phyloP scores from a whole-genome alignment of 257 asterid genomes.

The Solanum raphanifolium region DNA sequence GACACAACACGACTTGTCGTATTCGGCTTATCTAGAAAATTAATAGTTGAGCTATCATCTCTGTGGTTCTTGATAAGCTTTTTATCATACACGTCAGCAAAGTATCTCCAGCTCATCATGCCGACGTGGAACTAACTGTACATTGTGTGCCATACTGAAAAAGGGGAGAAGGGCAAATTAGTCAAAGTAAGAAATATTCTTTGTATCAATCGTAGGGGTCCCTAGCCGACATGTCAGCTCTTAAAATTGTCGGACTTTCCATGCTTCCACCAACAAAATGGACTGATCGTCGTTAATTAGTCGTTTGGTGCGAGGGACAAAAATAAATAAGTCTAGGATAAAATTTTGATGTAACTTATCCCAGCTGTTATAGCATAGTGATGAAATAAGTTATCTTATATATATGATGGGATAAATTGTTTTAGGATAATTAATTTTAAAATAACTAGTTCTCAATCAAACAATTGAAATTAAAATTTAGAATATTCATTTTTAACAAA shows the following conservation, averaged over 20 bases:
- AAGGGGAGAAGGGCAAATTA: neutral
- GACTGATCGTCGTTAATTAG: neutral
- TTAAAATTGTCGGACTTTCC: slow-evolving; percentile 2
- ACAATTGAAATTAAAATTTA: neutral
- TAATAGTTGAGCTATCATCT: neutral
- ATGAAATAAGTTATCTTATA: too few relatives aligned
- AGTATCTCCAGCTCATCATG: neutral
- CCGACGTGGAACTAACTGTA: neutral
- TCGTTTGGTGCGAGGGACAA: too few relatives aligned
- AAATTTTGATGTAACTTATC: too few relatives aligned
- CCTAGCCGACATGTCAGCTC: slow-evolving; percentile 8
- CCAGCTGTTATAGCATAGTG: too few relatives aligned
- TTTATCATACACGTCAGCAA: neutral
- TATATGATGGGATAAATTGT: too few relatives aligned
- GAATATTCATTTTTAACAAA: neutral
- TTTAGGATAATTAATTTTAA: accelerated
- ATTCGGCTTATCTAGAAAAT: neutral
- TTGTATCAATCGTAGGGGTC: neutral
- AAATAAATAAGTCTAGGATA: too few relatives aligned
- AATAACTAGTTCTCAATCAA: too few relatives aligned
- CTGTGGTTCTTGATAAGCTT: neutral
- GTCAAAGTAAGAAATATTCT: neutral
- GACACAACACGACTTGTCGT: too few relatives aligned
- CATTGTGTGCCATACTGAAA: neutral
- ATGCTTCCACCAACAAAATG: slow-evolving; percentile 14